Conservation (phyloP, 192 early-diverging fungal genomes). For the Entomortierella chlamydospora region DNA sequence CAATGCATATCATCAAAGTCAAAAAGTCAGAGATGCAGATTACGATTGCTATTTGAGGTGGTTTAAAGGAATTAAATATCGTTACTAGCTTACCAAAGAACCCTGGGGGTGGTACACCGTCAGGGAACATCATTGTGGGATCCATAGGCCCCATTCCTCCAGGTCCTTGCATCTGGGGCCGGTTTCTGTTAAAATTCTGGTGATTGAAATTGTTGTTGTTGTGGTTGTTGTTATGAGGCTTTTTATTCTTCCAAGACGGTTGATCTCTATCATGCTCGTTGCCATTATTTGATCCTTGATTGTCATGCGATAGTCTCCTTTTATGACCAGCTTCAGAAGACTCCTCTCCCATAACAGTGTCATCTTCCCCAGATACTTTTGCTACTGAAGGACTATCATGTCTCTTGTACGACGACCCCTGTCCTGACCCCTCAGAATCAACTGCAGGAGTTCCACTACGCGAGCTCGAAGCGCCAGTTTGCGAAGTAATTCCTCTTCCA, state of each 20-base stretch:
- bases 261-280: slow-evolving; percentile 43
- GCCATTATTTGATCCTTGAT: neutral
- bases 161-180: slow-evolving; percentile 21
- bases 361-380: slow-evolving; percentile 10
- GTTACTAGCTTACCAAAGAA: slow-evolving; percentile 20
- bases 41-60: neutral
- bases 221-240: slow-evolving; percentile 29
- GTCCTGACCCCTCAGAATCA: neutral
- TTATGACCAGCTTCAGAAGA: slow-evolving; percentile 15
- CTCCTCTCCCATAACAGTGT: slow-evolving; percentile 3
- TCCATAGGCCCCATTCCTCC: slow-evolving; percentile 31
- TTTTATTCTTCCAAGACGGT: slow-evolving; percentile 52
- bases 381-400: slow-evolving; percentile 8
- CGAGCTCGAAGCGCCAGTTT: neutral
- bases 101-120: slow-evolving; percentile 41
- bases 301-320: slow-evolving; percentile 28
- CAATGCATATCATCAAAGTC: neutral
- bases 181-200: slow-evolving; percentile 37
- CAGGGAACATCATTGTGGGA: slow-evolving; percentile 19
- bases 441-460: slow-evolving; percentile 20
- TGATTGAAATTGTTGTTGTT: slow-evolving; percentile 30
- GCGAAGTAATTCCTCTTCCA: neutral
- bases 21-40: neutral
- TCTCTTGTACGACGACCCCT: neutral
- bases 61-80: neutral